Evolutionary conservation across 2,329 filamentous ascomycete genomes (phyloP), one percentile per base, ranked within the genome.

Genomic region (Ambrosiella cleistominuta): DNA sequence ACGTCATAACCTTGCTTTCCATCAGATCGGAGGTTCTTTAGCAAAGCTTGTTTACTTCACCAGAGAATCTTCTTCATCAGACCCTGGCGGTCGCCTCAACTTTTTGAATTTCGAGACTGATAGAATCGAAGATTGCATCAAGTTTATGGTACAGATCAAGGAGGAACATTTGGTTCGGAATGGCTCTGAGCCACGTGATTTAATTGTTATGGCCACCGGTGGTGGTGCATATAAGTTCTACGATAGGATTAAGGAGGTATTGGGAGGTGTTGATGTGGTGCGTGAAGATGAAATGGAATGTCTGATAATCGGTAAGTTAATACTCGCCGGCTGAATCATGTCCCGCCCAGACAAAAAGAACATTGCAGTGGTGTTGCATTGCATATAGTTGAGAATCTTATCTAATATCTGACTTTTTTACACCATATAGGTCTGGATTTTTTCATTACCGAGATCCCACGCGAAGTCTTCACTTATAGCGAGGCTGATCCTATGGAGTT

Each of bases 281-380:
- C 78, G 89, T 49, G 93, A 97, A 70, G 93, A 98, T 66, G 93
- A 98, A 72, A 98, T 98, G 93, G 89, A 95, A 70, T 98, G 93
- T 68, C 73, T 98, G 60, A 98, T 98, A 63, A 93, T 93, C 66
- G 89, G 87, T 89, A 70, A 63, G 74, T 63, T 45, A 9, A 12
- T 51, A 6, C 13, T 54, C 12, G 3, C 27, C 3, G 27, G 27
- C 27, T 27, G 27, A 37, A 38, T 38, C n/a, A 12, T 58, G 35
- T 38, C n/a, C 7, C 35, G 40, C 37, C 15, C 13, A 11, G 36
- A 8, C 35, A 36, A 27, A 37, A 13, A 35, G 19, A 7, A 27
- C 19, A 15, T 15, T 19, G 27, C 7, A n/a, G 12, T 17, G 40
- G 47, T 50, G 45, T 57, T 53, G 47, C 56, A 57, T 53, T 57